These are phyloP conservation scores for Arthrobotrys pseudoclavata DNA, from an alignment of 2,329 filamentous ascomycete genomes.

Conservation along the genomic window DNA sequence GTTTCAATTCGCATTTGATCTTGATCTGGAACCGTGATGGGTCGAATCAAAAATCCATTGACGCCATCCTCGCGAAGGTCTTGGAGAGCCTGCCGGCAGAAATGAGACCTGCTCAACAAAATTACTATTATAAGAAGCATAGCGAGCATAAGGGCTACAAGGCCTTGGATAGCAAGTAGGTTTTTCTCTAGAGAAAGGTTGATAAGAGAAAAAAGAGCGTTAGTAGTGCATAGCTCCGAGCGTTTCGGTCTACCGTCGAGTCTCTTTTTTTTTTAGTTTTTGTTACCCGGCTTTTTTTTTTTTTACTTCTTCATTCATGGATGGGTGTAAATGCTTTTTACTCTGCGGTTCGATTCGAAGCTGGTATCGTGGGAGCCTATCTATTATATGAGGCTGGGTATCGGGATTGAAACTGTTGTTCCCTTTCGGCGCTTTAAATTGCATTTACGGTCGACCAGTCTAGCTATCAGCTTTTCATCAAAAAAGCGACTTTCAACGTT, in stretches of 20 bases:
- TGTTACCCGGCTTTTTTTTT: neutral
- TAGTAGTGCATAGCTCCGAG: constrained; percentile 9
- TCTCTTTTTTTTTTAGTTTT: neutral
- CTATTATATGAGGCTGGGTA: neutral
- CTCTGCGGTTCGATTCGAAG: neutral
- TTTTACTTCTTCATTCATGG: constrained; percentile 14
- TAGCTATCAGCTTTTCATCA: neutral
- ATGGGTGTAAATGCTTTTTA: constrained; percentile 9
- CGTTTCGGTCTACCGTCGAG: constrained; percentile 3
- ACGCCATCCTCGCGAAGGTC: constrained; percentile 79
- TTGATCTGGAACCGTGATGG: constrained; percentile 94
- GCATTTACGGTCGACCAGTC: neutral
- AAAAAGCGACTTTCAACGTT: constrained; percentile 2
- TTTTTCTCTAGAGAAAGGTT: neutral
- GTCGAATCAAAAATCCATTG: constrained; percentile 81
- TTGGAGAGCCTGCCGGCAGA: constrained; percentile 80
- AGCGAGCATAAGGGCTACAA: constrained; percentile 87
- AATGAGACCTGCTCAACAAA: constrained; percentile 75
- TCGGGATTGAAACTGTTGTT: neutral
- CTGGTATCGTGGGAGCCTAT: neutral
- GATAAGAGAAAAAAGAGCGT: neutral
- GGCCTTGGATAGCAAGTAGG: constrained; percentile 63
- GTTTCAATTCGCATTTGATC: constrained; percentile 89
- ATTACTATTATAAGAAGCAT: constrained; percentile 85
- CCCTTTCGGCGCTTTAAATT: constrained; percentile 19